Evolutionary conservation across 306 rosid species (phyloP).

Genomic region (Psophocarpus tetragonolobus): DNA sequence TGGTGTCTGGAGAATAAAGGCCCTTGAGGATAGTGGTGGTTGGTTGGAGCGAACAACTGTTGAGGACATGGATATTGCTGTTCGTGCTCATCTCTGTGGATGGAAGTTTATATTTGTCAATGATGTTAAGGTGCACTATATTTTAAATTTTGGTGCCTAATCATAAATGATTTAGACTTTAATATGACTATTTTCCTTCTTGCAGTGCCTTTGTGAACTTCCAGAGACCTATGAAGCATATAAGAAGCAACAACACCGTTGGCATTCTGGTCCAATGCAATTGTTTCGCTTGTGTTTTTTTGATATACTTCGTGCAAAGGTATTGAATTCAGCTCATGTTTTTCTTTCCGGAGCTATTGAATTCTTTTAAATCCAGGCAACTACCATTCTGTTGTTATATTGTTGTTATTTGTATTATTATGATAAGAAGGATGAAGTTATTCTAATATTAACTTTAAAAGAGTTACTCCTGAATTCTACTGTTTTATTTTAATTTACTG

Average conservation of each 20-base stretch:
- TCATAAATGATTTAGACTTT: conserved; percentile 23
- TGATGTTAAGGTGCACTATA: conserved; percentile 74
- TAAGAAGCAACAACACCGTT: conserved; percentile 96
- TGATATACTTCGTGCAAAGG: conserved; percentile 92
- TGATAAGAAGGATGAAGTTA: too few relatives aligned
- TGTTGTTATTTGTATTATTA: not conserved
- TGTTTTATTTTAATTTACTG: too few relatives aligned
- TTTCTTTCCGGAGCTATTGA: not conserved
- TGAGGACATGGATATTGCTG: conserved; percentile 99
- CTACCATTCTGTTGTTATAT: not conserved
- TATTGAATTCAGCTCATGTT: conserved; percentile 35
- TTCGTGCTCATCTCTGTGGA: conserved; percentile 98
- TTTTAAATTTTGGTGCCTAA: conserved; percentile 22
- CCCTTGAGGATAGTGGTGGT: conserved; percentile 97
- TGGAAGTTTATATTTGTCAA: conserved; percentile 97
- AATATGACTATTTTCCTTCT: conserved; percentile 37
- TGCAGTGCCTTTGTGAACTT: conserved; percentile 98
- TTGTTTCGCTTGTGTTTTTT: conserved; percentile 83
- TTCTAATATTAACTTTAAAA: too few relatives aligned
- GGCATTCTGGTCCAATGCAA: conserved; percentile 99
- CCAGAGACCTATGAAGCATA: conserved; percentile 98
- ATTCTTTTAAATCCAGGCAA: conserved; percentile 13
- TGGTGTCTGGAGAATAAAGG: conserved; percentile 97
- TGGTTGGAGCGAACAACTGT: conserved; percentile 99
- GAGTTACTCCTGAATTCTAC: too few relatives aligned